These are phyloP conservation scores for Pseudofabraea citricarpa DNA, from an alignment of 2,329 filamentous ascomycete genomes.

Conservation along the genomic window DNA sequence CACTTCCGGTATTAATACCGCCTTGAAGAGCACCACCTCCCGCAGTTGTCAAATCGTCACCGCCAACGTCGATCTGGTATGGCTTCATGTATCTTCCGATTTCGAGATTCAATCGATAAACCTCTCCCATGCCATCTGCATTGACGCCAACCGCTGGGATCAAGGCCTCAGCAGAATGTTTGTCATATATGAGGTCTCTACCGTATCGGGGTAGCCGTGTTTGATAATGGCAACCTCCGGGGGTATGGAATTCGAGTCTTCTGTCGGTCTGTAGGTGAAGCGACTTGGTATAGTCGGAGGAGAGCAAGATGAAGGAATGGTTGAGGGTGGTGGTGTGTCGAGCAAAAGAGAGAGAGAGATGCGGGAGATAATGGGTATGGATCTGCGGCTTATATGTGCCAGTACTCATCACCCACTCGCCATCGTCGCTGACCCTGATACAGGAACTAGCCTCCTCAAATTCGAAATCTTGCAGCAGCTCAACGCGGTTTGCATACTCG, in stretches of 20 bases:
- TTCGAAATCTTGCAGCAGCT: constrained; percentile 94
- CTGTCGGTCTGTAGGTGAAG: constrained; percentile 90
- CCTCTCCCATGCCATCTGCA: constrained; percentile 79
- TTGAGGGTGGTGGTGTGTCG: constrained; percentile 91
- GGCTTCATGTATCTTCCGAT: constrained; percentile 90
- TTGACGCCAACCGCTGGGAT: constrained; percentile 86
- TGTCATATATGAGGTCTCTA: constrained; percentile 81
- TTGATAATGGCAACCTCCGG: constrained; percentile 80
- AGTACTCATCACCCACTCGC: constrained; percentile 95
- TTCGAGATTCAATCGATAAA: constrained; percentile 89
- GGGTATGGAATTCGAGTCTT: constrained; percentile 88
- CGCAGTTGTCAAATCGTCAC: constrained; percentile 64
- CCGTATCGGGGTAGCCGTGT: constrained; percentile 91
- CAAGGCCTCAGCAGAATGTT: constrained; percentile 75
- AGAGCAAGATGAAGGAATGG: constrained; percentile 83
- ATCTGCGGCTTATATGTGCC: constrained; percentile 78
- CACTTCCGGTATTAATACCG: constrained; percentile 76
- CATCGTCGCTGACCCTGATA: constrained; percentile 87
- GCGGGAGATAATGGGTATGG: constrained; percentile 90
- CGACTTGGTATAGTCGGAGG: constrained; percentile 89
- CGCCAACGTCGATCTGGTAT: constrained; percentile 85
- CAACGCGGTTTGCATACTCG: constrained; percentile 89
- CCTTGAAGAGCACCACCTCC: constrained; percentile 78
- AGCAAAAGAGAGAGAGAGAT: constrained; percentile 88
- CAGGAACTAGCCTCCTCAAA: constrained; percentile 95